Base-by-base conservation (phyloP, 1,284 basidiomycete species). In the Neonothopanus nambi region DNA sequence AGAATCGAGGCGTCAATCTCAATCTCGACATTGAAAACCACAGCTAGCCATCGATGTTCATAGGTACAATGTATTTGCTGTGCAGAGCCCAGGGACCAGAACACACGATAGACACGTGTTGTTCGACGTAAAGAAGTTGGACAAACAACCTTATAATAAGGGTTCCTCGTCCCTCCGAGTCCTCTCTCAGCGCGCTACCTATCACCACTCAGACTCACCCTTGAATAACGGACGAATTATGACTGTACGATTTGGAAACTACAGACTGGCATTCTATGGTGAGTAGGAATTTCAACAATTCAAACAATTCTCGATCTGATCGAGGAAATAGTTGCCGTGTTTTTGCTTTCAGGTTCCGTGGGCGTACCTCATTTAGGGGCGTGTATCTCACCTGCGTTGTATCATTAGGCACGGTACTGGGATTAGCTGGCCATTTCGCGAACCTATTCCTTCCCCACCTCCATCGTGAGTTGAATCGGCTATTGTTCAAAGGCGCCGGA, bases 341-440 rank as follows among this genome's bases (percentile, higher is more conserved):
- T 89, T 57, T 59, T 84, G 54, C 72, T 87, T 48, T 78, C 84
- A 40, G 84, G 76, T 76, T 55, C 46, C 18, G 5, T 21, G 26
- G 24, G 33, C 33, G 20, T 40, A 12, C n/a, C 17, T 28, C 33
- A 11, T 49, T 33, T 21, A 21, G 12, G 18, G 8, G n/a, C 35
- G 12, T 43, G 7, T n/a, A 45, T 51, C 38, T 44, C 5, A 48
- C 30, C n/a, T 33, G 47, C 20, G 38, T 52, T 17, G 7, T 8
- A 39, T 46, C 39, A 8, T 41, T 18, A 77, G 77, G 71, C n/a
- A 75, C 79, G 26, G 84, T 89, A 21, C 76, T 91, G 5, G 89
- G 89, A 7, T 67, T 91, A 35, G 71, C 82, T 4, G 81, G 78
- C 5, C 81, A 88, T 66, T 81, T 89, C 61, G 85, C 82, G 1